Evolutionary conservation across 306 rosid genomes (phyloP), one percentile per base, ranked within the genome.

Genomic region (Rosa lucieae): DNA sequence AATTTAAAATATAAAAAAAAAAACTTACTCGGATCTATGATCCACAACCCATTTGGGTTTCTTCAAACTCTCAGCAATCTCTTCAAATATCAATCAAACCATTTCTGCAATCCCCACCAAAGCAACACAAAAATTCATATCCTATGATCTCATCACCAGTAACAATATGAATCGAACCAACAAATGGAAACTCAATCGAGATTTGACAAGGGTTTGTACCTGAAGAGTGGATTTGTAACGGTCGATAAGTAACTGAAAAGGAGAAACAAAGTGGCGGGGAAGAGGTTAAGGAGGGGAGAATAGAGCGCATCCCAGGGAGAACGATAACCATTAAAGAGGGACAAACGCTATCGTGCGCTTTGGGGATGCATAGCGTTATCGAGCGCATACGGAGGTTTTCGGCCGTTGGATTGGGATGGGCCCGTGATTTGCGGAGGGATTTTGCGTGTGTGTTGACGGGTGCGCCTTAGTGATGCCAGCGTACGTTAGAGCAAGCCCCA

Each of bases 281-380:
- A 61, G 67, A 78, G 78, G 80, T 82, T 26, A 70, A 53, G 78
- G 46, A 55, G 75, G 82, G 82, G 78, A 75, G 88, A 82, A 85
- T 52, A 89, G 73, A 83, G 91, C 89, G 93, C 91, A 87, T 89
- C 78, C 87, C 77, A 35, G 32, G 72, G 88, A 89, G 89, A 86
- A 86, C 75, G 90, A 81, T 80, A 86, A 84, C 74, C 47, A 67
- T 61, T 80, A 44, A 14, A 8, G 43, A 75, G 67, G 0, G 63
- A 67, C 7, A 58, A 7, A 1, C 0, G 82, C 87, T 89, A 87
- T 84, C 84, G 68, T 89, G 87, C 90, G 89, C 89, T 79, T 26
- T 15, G 8, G 46, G 80, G 87, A 68, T 18, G 86, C 81, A 82
- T 80, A 21, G 68, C 37, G 71, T 69, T 81, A 87, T 83, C 88